phyloP scores from a whole-genome alignment of 768 basidiomycete species.

The Trametopsis cervina region DNA sequence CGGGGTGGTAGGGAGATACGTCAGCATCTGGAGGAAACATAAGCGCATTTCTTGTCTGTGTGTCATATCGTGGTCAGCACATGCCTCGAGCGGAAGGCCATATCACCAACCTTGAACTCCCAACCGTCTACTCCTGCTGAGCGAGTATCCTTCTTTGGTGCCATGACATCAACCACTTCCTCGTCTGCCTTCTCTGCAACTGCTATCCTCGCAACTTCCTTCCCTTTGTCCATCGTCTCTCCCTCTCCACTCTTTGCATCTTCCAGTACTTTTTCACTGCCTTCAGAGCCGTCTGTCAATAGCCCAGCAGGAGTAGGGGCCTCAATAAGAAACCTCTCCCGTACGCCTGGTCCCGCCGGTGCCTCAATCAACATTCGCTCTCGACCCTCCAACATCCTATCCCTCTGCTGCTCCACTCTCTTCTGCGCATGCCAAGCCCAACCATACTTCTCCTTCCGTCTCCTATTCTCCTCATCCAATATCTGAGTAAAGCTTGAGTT shows the following conservation, averaged over 20 bases:
- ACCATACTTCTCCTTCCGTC: conserved; percentile 69
- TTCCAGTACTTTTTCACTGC: conserved; percentile 21
- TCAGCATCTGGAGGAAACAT: conserved; percentile 97
- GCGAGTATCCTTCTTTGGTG: conserved; percentile 67
- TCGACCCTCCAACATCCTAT: conserved; percentile 58
- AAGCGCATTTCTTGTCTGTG: conserved; percentile 83
- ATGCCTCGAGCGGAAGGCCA: neutral
- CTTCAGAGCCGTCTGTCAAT: conserved; percentile 33
- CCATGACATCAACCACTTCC: conserved; percentile 63
- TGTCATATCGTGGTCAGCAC: neutral
- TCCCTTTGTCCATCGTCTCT: conserved; percentile 15
- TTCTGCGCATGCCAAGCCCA: conserved; percentile 97
- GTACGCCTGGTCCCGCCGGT: conserved; percentile 51
- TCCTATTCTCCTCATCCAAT: conserved; percentile 81
- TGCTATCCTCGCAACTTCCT: conserved; percentile 19
- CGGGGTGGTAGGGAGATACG: conserved; percentile 62
- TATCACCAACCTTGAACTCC: conserved; percentile 62
- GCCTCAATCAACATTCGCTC: conserved; percentile 71
- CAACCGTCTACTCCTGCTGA: conserved; percentile 71
- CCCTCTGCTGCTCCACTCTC: conserved; percentile 62
- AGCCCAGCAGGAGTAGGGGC: conserved; percentile 48
- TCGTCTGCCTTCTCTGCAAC: conserved; percentile 20
- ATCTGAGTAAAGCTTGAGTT: conserved; percentile 96
- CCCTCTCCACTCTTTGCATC: conserved; percentile 21
- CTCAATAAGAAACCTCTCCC: conserved; percentile 62